Conservation (phyloP, 2,329 filamentous ascomycete species). For the Colletotrichum sp. region DNA sequence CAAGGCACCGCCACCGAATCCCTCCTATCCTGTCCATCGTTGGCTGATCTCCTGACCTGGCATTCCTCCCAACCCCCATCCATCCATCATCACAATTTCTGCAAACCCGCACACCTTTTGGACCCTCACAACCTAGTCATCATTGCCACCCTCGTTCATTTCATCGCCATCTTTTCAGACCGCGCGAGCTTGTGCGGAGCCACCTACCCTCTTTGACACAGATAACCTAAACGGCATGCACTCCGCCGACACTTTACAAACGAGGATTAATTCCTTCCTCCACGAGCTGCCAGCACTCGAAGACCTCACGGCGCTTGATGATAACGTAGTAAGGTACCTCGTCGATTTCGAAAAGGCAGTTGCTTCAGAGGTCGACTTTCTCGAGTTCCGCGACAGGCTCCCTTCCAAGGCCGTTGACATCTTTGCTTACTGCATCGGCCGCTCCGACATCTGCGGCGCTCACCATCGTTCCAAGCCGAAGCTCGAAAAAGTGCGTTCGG, state of each 20-base stretch:
- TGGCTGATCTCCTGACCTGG: neutral
- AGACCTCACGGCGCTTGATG: neutral
- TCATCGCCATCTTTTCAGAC: neutral
- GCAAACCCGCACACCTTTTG: no score
- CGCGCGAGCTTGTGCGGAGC: neutral
- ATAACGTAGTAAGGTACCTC: neutral
- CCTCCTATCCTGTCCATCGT: neutral
- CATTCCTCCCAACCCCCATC: neutral
- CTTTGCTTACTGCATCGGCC: neutral
- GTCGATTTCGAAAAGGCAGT: neutral
- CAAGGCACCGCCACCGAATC: neutral
- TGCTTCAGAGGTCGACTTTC: neutral
- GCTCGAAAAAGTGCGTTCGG: neutral
- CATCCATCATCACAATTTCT: neutral
- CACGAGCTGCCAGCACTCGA: neutral
- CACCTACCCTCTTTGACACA: no score
- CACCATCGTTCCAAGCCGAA: neutral
- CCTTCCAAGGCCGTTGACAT: fast-evolving
- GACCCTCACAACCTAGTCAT: neutral
- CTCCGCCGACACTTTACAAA: fast-evolving
- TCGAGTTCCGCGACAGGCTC: neutral
- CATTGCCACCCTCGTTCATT: neutral
- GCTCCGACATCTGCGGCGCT: neutral
- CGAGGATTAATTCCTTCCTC: neutral
- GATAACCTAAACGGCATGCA: neutral